Evolutionary conservation across 768 basidiomycete species (phyloP).

Genomic region (Chalciporus piperatus): DNA sequence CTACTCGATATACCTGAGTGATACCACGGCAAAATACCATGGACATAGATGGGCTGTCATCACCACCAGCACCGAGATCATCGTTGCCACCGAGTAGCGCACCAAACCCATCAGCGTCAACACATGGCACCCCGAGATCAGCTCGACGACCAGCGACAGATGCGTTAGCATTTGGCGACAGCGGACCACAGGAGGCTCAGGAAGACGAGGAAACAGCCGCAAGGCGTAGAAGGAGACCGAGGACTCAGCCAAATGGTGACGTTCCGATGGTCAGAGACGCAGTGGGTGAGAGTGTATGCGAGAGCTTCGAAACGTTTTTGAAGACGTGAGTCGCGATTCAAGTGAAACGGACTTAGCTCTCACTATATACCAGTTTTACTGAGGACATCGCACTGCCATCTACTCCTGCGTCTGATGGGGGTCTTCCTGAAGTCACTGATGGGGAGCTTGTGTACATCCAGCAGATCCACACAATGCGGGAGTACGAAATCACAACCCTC

Average conservation of each 20-base stretch:
- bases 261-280: constrained; percentile 89
- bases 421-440: constrained; percentile 49
- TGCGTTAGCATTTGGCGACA: constrained; percentile 54
- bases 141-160: constrained; percentile 43
- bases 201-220: constrained; percentile 39
- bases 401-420: constrained; percentile 77
- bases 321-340: constrained; percentile 63
- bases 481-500: constrained; percentile 91
- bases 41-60: constrained; percentile 58
- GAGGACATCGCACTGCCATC: constrained; percentile 75
- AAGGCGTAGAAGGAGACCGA: constrained; percentile 45
- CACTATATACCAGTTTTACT: constrained; percentile 59
- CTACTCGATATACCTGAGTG: constrained; percentile 6
- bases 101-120: constrained; percentile 36
- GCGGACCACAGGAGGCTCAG: constrained; percentile 42
- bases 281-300: constrained; percentile 92
- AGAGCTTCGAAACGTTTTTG: constrained; percentile 88
- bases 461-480: constrained; percentile 93
- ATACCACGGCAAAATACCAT: constrained; percentile 33
- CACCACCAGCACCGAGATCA: constrained; percentile 51
- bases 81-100: constrained; percentile 55
- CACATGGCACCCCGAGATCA: constrained; percentile 32
- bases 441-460: constrained; percentile 81
- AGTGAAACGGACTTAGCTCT: background rate
- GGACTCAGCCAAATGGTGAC: constrained; percentile 51